Conservation (phyloP, 116 monocot species). For the Cymodocea nodosa region DNA sequence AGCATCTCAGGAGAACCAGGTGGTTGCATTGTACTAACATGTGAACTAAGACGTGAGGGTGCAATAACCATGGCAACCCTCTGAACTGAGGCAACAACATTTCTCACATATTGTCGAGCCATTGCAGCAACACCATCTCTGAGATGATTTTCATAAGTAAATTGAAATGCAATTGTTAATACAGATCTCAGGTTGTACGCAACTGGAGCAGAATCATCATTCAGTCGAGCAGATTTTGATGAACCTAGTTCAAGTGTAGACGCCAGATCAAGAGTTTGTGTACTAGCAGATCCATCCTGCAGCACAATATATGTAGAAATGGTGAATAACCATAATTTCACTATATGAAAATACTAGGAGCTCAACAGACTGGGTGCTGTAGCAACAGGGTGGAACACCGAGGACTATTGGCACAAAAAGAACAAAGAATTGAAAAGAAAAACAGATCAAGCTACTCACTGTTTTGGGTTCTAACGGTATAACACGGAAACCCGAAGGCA, state of each 20-base stretch:
- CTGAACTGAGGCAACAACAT: conserved; percentile 81
- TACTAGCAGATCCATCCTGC: conserved; percentile 41
- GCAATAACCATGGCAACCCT: conserved; percentile 94
- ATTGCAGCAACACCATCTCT: conserved; percentile 72
- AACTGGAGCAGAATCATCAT: conserved; percentile 17
- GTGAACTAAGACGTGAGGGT: conserved; percentile 41
- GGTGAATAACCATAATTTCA: too few species aligned
- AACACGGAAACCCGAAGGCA: conserved; percentile 91
- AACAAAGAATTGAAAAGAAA: neutral
- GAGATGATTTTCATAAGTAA: conserved; percentile 69
- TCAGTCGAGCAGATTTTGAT: conserved; percentile 16
- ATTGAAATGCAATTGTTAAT: conserved; percentile 95
- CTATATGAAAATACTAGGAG: too few species aligned
- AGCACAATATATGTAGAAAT: neutral
- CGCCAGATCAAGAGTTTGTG: conserved; percentile 74
- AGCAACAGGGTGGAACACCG: too few species aligned
- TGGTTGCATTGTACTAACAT: conserved; percentile 31
- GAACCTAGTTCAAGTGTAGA: conserved; percentile 76
- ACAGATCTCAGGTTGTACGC: conserved; percentile 57
- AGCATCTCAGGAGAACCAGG: conserved; percentile 61
- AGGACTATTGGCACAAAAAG: neutral
- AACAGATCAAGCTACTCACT: conserved; percentile 28
- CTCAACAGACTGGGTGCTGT: too few species aligned
- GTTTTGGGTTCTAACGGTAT: conserved; percentile 67
- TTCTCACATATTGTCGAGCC: conserved; percentile 85